Percentiles rank a stretch among this genome's conserved stretches.
Conservation (phyloP, 805 yeast species). For the Metschnikowia reukaufii region DNA sequence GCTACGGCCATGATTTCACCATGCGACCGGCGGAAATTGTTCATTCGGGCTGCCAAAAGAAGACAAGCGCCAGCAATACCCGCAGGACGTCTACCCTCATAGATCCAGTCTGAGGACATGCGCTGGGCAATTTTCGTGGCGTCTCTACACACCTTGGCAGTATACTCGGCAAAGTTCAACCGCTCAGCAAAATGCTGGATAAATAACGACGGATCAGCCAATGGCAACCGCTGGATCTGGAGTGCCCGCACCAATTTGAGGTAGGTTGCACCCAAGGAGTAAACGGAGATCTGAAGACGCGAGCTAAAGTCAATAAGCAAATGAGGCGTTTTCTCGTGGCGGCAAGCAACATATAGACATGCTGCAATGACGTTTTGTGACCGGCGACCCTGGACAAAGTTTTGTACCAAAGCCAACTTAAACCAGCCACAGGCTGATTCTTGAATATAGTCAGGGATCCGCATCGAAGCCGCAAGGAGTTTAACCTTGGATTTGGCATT, state of each 20-base stretch:
- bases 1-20: constrained; percentile 94
- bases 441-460: constrained; percentile 79
- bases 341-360: constrained; percentile 91
- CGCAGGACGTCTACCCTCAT: constrained; percentile 96
- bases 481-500: constrained; percentile 80
- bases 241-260: constrained; percentile 86
- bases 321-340: constrained; percentile 87
- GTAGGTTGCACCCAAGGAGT: constrained; percentile 94
- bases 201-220: constrained; percentile 92
- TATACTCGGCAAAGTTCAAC: constrained; percentile 74
- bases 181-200: constrained; percentile 92
- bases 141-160: constrained; percentile 76
- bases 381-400: constrained; percentile 95
- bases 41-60: constrained; percentile 93
- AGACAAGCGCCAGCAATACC: constrained; percentile 98
- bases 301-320: constrained; percentile 96
- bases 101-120: constrained; percentile 95
- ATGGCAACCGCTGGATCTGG: constrained; percentile 73
- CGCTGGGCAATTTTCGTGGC: constrained; percentile 84
- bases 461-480: constrained; percentile 74
- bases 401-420: constrained; percentile 77
- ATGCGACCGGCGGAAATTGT: constrained; percentile 87
- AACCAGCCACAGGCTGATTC: constrained; percentile 91
- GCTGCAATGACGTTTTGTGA: constrained; percentile 95
- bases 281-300: constrained; percentile 84